Base-by-base conservation (phyloP, 148 eudicot genomes). In the Fallopia convolvulus region DNA sequence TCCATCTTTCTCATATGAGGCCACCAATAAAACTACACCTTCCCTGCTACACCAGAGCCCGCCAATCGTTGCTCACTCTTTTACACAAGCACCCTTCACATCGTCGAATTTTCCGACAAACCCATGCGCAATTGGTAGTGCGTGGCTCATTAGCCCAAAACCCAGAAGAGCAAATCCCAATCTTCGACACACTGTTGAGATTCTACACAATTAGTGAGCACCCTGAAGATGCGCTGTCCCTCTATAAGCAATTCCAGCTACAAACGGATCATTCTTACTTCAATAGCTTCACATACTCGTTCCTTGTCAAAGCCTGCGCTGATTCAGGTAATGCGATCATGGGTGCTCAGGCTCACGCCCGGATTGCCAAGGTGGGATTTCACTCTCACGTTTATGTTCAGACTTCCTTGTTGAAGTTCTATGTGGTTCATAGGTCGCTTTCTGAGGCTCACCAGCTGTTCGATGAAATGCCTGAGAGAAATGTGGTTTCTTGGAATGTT, bases 391-490 rank as follows among this genome's bases (percentile, higher is more conserved):
- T 90, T 50, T 87, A 90, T 60, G 88, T 86, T 47, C 86, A 79
- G 60, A 92, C 92, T 23, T 88, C 90, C 39, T 72, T 92, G 88
- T 70, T 90, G 47, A 86, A 90, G 8, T 83, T 90, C 90, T 88
- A 86, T 73, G 56, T 79, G 0, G 87, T 75, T 32, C 84, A 82
- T 80, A 85, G 90, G 82, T 82, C 44, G 44, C 44, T 85, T n/a
- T 15, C 17, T 12, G 72, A 83, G 73, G 88, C 90, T 26, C 3
- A 77, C 9, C 82, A 81, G 33, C 80, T 92, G 86, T 90, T 92
- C 33, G 89, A 88, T 72, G 89, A 87, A 90, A 90, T 92, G 87
- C 89, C 91, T 78, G 81, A 83, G 41, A 85, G 87, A 73, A 91
- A 87, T 83, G 79, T 66, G 36, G 92, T 89, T 12, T 80, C 89